Evolutionary conservation across 805 yeast genomes (phyloP), one percentile per base, ranked within the genome.

Genomic region (Lipomyces mesembrius): DNA sequence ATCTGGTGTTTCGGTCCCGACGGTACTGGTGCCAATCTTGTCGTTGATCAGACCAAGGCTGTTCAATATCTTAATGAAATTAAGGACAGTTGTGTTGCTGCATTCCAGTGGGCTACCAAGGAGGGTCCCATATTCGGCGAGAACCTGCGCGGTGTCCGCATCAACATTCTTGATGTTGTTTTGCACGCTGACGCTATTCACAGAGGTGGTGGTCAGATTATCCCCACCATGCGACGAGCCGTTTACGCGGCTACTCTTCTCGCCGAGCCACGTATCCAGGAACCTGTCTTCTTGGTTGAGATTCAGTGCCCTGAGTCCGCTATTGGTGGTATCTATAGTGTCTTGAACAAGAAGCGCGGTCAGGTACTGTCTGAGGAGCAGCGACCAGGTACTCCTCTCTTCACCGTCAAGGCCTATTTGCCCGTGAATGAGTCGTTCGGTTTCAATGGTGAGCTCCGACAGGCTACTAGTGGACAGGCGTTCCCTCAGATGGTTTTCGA

Each of bases 1-100:
- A 95, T 94, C 81, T 94, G 99, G 99, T 92, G 97, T 90, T 94
- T 94, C 92, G 99, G 99, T 87, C 98, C 99, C 82, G 99, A 94
- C 81, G 98, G 98, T 84, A 88, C 86, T 83, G 99, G 99, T 85
- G 93, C 99, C 79, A 94, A 94, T 87, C 84, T 95, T 80, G 98
- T 94, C 80, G 96, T 94, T 83, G 99, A 94, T 87, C 98, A 93
- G 86, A 94, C 98, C 80, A 94, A 94, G 94, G 99, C 99, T 80
- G 98, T 94, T 73, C 98, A 95, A 87, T 94, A 93, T 92, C 89
- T 94, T 85, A 83, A 87, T 83, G 99, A 94, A 88, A 95, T 95
- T 88, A 94, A 94, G 91, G 99, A 94, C 85, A 94, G 97, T 80
- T 97, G 93, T 80, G 97, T 92, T 80, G 95, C 99, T 82, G 98